Conservation (phyloP, 306 rosid genomes). For the Castanea crenata region DNA sequence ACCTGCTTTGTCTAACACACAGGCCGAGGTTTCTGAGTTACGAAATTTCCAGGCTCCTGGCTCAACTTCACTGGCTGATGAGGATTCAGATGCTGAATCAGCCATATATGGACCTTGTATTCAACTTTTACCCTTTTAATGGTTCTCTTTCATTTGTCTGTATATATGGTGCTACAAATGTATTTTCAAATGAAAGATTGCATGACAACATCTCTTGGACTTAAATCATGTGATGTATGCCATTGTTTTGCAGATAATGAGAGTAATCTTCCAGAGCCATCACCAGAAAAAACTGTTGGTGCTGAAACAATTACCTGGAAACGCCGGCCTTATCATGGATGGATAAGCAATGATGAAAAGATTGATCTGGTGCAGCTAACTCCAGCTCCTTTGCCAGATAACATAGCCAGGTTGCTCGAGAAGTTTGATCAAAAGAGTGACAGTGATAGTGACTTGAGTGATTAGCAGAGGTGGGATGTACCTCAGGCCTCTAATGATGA, state of each 20-base stretch:
- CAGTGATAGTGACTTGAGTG: no score
- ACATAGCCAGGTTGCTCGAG: conserved; percentile 1
- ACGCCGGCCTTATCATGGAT: conserved; percentile 28
- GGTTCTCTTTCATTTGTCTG: neutral
- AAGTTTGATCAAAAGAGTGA: no score
- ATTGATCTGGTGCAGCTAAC: conserved; percentile 11
- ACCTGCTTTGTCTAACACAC: neutral
- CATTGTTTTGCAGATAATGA: neutral
- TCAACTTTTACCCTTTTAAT: neutral
- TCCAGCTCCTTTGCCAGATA: conserved; percentile 12
- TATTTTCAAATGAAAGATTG: neutral
- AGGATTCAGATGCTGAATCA: neutral
- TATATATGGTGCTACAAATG: neutral
- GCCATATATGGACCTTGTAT: conserved; percentile 8
- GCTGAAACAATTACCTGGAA: neutral
- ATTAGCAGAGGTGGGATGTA: no score
- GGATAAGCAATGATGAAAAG: conserved; percentile 13
- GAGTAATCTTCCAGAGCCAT: neutral
- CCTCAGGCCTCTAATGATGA: no score
- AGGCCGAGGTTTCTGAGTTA: neutral
- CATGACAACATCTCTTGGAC: neutral
- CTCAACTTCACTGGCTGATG: neutral
- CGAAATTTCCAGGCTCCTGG: neutral
- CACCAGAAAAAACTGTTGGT: neutral
- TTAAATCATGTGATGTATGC: neutral